A percentile compares a stretch with the other conserved stretches of the same genome.
Evolutionary conservation across 345 rosid genomes (phyloP).

Genomic region (Hevea brasiliensis): DNA sequence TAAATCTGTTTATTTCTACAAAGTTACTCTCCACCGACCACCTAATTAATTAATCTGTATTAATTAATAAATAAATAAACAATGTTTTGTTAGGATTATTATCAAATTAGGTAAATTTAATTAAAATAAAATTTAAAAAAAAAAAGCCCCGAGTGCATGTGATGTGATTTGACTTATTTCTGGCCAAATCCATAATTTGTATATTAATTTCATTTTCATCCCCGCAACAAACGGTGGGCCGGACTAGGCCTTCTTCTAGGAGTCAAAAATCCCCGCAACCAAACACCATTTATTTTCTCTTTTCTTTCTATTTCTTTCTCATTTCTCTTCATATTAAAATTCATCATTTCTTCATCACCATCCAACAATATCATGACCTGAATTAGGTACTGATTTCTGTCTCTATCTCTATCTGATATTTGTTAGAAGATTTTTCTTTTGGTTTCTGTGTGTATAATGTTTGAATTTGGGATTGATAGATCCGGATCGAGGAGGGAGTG

Average conservation of each 20-base stretch:
- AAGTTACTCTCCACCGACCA: too few relatives aligned
- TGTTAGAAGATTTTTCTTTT: background rate
- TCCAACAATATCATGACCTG: background rate
- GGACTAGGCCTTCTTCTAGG: background rate
- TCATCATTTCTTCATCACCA: background rate
- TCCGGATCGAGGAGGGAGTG: slow-evolving; percentile 43
- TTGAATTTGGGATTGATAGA: slow-evolving; percentile 36
- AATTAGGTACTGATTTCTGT: slow-evolving; percentile 16
- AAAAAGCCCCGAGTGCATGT: background rate
- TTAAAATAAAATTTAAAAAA: too few relatives aligned
- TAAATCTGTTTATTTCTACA: too few relatives aligned
- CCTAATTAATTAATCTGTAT: too few relatives aligned
- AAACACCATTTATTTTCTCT: background rate
- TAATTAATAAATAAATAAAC: too few relatives aligned
- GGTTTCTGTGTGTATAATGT: slow-evolving; percentile 3
- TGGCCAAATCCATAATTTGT: background rate
- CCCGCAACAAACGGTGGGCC: slow-evolving; percentile 10
- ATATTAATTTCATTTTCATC: background rate
- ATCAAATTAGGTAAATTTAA: too few relatives aligned
- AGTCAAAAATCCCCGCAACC: slow-evolving; percentile 13
- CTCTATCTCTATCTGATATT: background rate
- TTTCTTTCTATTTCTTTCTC: background rate
- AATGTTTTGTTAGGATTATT: too few relatives aligned
- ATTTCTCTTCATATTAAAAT: background rate
- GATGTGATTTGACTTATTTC: background rate